Percentiles rank a stretch among this genome's conserved stretches.
Conservation (phyloP, 768 basidiomycete species). For the Mycena belliarum region DNA sequence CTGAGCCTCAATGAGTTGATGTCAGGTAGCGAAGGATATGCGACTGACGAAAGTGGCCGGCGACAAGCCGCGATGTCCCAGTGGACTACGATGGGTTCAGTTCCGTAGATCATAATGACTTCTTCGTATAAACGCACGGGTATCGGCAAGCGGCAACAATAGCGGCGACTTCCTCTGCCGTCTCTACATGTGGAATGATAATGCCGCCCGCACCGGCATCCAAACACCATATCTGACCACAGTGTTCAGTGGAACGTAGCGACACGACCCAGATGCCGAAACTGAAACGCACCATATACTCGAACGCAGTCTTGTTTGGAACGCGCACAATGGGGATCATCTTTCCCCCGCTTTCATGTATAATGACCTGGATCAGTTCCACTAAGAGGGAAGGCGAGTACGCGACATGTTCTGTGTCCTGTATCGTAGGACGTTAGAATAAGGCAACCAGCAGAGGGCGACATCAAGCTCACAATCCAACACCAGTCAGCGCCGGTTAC, state of each 20-base stretch:
- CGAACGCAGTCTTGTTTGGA: constrained; percentile 15
- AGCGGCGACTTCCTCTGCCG: constrained; percentile 9
- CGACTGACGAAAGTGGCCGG: constrained; percentile 10
- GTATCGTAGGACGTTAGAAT: too few relatives aligned
- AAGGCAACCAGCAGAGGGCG: too few relatives aligned
- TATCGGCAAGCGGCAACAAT: constrained; percentile 13
- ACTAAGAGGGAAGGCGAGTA: constrained; percentile 1
- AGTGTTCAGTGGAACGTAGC: neutral
- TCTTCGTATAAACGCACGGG: neutral
- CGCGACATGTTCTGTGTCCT: constrained; percentile 18
- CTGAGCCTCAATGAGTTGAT: neutral
- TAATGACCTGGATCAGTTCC: constrained; percentile 19
- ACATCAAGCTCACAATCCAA: constrained; percentile 14
- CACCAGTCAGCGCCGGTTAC: constrained; percentile 14
- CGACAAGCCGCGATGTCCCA: constrained; percentile 15
- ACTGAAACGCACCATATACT: constrained; percentile 12
- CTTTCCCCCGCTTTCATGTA: constrained; percentile 13
- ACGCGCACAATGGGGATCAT: constrained; percentile 18
- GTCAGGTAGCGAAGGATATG: neutral
- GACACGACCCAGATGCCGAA: neutral
- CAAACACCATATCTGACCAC: constrained; percentile 14
- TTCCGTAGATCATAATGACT: neutral
- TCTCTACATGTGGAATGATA: constrained; percentile 14
- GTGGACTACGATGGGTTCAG: neutral
- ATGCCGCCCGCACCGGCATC: constrained; percentile 20